Evolutionary conservation across 129 eudicot genomes (phyloP), one percentile per base, ranked within the genome.

Genomic region (Chrysanthemum makinoi): DNA sequence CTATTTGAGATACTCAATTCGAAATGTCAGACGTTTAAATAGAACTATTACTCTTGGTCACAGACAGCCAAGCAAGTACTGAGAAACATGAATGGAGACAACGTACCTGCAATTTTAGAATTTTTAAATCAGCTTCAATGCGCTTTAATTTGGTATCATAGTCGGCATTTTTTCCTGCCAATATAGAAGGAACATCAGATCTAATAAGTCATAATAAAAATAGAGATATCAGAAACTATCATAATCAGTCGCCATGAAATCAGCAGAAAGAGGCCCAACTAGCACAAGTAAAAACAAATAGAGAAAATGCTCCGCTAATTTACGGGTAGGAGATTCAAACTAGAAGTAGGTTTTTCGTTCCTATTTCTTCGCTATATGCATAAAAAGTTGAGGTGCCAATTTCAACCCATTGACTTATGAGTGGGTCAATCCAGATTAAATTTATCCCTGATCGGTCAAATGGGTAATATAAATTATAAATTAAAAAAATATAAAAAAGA

Each of bases 101-200:
- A 49, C 78, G 50, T 53, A 92, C 96, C 96, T 89, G 98, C 79
- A 87, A 75, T 65, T 85, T 80, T 66, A 94, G 83, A 77, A 90
- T 86, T 78, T 83, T 81, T 74, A 90, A 66, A 81, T 94, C 99
- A 72, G 99, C 99, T 64, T 94, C 97, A 3, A 90, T 82, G 30
- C 96, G 87, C 82, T 79, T 86, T 70, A 84, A 43, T 67, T 81
- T 85, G 54, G 72, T 70, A 54, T 84, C 84, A 43, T 69, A 78
- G 74, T 83, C 88, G 48, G 58, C 77, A 77, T 58, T 35, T 66
- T 70, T 87, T 70, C 91, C 98, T 86, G 90, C 70, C 66, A 17
- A 54, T 13, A 70, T 53, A 46, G 56, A 54, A 73, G 35, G 63
- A 48, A 73, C 61, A 76, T 64, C 51, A 68, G 24, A 58, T 47